phyloP scores from a whole-genome alignment of 2,329 filamentous ascomycete species.

The Microcyclosporella mali region DNA sequence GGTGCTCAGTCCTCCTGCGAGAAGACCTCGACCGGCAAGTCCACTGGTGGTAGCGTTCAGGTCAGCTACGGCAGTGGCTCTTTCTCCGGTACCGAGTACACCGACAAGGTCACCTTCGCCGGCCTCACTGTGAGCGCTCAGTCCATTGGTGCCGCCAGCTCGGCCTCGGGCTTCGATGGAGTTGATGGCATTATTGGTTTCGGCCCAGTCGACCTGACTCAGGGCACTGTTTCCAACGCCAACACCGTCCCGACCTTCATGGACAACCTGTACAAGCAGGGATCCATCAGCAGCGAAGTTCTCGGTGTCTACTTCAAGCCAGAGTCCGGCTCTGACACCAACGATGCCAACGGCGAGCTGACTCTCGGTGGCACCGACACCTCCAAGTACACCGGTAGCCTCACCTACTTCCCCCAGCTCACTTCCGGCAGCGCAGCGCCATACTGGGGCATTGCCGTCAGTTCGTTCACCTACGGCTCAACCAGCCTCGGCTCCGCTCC shows the following conservation, averaged over 20 bases:
- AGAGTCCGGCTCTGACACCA: conserved; percentile 15
- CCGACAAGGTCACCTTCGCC: conserved; percentile 14
- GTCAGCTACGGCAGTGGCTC: conserved; percentile 19
- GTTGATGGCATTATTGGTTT: conserved; percentile 19
- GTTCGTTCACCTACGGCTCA: conserved; percentile 16
- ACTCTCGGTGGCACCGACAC: conserved; percentile 43
- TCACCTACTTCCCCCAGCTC: conserved; percentile 50
- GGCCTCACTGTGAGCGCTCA: conserved; percentile 14
- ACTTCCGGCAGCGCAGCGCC: conserved; percentile 53
- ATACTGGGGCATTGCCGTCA: conserved; percentile 19
- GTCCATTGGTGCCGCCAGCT: conserved; percentile 13
- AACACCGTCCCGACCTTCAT: conserved; percentile 20
- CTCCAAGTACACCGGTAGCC: conserved; percentile 48
- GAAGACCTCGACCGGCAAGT: conserved; percentile 13
- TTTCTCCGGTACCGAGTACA: conserved; percentile 18
- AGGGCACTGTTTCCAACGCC: conserved; percentile 16
- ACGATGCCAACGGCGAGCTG: conserved; percentile 17
- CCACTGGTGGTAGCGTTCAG: conserved; percentile 11
- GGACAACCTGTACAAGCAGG: conserved; percentile 18
- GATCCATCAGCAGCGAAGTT: conserved; percentile 16
- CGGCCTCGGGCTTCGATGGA: conserved; percentile 10
- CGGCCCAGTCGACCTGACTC: conserved; percentile 16
- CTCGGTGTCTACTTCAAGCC: conserved; percentile 20
- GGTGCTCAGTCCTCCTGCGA: conserved; percentile 17
- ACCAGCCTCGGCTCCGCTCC: conserved; percentile 24